Base-by-base conservation (phyloP, 2,329 filamentous ascomycete genomes). In the Aspergillus melleus region DNA sequence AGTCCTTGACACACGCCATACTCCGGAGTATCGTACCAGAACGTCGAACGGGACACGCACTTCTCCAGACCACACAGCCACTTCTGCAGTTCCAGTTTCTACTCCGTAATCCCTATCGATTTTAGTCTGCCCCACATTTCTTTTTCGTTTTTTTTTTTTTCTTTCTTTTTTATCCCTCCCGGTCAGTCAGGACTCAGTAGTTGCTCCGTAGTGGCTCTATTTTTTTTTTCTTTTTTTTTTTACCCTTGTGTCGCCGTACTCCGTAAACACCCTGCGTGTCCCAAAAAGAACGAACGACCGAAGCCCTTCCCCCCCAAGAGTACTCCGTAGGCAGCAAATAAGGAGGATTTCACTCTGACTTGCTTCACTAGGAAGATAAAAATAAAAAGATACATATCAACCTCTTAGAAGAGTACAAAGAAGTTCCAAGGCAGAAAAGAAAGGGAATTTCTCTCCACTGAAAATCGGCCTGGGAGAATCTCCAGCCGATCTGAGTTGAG, bases 401-500 rank as follows among this genome's bases (percentile, higher is more conserved):
- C 16, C 22, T 47, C 44, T 22, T 22, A 20, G 44, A 20, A 39
- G 8, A 22, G 32, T 4, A 22, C 16, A 51, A 42, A 14, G 12
- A 8, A 54, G 32, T 52, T 52, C 22, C 44, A 55, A 57, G 22
- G 44, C 36, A 50, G 51, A 62, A 57, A 50, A 49, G 29, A 26
- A 52, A 59, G 57, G 58, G 32, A 58, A 53, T 52, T 53, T 56
- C 51, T 50, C 64, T 59, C 62, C 62, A 66, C 61, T 61, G 42
- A 39, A 24, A 60, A 56, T 59, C 59, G 54, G 59, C 47, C 59
- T 61, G 62, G 61, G 62, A 50, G 49, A 63, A 66, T 63, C 61
- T 61, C 63, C 60, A 67, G 61, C 57, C 64, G 65, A 66, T 67
- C 63, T 64, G 57, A 59, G 55, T 59, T 62, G 60, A 68, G 64